A percentile compares a stretch with the other conserved stretches of the same genome.
Evolutionary conservation across 2,329 filamentous ascomycete genomes (phyloP).

Genomic region (Nemania abortiva): DNA sequence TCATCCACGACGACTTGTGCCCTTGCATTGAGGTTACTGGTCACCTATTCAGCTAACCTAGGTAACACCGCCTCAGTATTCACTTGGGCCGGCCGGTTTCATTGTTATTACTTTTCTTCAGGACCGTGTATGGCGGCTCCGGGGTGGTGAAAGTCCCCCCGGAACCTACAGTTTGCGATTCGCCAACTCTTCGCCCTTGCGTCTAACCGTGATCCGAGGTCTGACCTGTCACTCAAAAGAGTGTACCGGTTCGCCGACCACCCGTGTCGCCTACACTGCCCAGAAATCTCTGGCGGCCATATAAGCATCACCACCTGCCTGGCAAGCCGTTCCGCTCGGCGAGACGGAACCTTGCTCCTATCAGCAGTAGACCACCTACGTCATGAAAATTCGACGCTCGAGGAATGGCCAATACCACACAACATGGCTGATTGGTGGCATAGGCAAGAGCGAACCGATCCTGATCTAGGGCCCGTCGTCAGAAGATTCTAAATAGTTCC

Average conservation of each 20-base stretch:
- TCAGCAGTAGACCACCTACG: slow-evolving; percentile 14
- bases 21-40: slow-evolving; percentile 4
- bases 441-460: neutral
- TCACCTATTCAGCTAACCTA: neutral
- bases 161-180: slow-evolving; percentile 5
- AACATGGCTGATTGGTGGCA: neutral
- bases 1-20: slow-evolving; percentile 5
- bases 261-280: slow-evolving; percentile 15
- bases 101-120: neutral
- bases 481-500: neutral
- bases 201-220: slow-evolving; percentile 19
- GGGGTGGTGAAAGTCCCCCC: slow-evolving; percentile 18
- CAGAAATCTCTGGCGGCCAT: slow-evolving; percentile 8
- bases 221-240: slow-evolving; percentile 17
- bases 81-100: slow-evolving; percentile 16
- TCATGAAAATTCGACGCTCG: slow-evolving; percentile 1
- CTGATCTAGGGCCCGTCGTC: neutral
- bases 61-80: slow-evolving; percentile 24
- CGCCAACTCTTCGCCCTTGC: slow-evolving; percentile 10
- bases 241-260: slow-evolving; percentile 16
- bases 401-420: neutral
- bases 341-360: neutral
- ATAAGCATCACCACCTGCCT: slow-evolving; percentile 14
- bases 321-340: slow-evolving; percentile 7
- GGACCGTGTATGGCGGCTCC: slow-evolving; percentile 24